Percentiles rank a stretch among this genome's conserved stretches.
Conservation (phyloP, 768 basidiomycete genomes). For the Leucocoprinus sp. region DNA sequence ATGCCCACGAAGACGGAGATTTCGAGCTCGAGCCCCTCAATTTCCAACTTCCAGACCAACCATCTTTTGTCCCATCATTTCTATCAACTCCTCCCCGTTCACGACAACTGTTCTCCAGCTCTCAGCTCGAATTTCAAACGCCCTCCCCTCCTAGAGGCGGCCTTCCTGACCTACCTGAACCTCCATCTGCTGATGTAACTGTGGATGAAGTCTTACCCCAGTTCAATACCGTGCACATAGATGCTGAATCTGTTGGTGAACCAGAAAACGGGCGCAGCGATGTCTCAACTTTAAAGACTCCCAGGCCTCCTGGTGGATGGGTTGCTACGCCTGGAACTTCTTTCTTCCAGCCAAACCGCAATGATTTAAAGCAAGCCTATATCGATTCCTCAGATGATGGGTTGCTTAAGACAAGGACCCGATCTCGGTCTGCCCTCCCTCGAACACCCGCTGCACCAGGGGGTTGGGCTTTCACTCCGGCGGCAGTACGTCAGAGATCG, state of each 20-base stretch:
- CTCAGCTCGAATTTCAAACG: slow-evolving; percentile 45
- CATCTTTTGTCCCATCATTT: slow-evolving; percentile 3
- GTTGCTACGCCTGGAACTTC: slow-evolving; percentile 23
- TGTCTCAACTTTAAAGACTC: slow-evolving; percentile 30
- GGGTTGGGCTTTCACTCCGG: slow-evolving; percentile 28
- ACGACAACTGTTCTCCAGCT: slow-evolving; percentile 25
- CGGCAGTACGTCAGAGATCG: slow-evolving; percentile 8
- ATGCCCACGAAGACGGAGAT: not conserved
- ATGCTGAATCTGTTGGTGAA: slow-evolving; percentile 3
- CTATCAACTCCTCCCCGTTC: slow-evolving; percentile 13
- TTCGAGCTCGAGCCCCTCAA: not conserved
- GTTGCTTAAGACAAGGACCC: not conserved
- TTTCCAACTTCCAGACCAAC: not conserved
- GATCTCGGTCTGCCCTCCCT: slow-evolving; percentile 14
- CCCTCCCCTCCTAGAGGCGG: slow-evolving; percentile 50
- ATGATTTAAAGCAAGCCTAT: slow-evolving; percentile 10
- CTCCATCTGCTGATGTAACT: slow-evolving; percentile 34
- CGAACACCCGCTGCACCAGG: slow-evolving; percentile 28
- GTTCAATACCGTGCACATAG: not conserved
- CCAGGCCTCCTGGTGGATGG: slow-evolving; percentile 38
- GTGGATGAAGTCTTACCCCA: slow-evolving; percentile 2
- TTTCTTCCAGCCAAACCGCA: slow-evolving; percentile 8
- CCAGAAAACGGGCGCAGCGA: slow-evolving; percentile 10
- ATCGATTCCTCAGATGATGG: slow-evolving; percentile 6
- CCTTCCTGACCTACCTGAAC: slow-evolving; percentile 60